phyloP scores from a whole-genome alignment of 75 land plant genomes.

The Pinus tabuliformis region DNA sequence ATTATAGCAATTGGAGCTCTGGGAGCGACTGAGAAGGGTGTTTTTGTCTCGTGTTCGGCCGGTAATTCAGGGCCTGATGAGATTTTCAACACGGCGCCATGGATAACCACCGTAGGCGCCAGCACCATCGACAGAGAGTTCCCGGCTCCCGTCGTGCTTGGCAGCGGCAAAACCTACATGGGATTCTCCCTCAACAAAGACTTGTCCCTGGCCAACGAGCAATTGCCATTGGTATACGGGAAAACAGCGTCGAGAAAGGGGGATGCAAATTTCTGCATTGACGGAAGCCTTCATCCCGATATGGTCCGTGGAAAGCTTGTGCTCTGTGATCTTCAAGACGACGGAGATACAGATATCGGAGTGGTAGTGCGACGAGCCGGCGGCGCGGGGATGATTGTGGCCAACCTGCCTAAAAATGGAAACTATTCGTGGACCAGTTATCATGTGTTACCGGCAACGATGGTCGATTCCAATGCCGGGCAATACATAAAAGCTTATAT shows the following conservation, averaged over 20 bases:
- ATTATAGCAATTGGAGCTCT: conserved; percentile 16
- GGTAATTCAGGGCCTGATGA: conserved; percentile 35
- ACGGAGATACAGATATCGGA: background rate
- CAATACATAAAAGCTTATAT: conserved; percentile 9
- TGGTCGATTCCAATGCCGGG: conserved; percentile 16
- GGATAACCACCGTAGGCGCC: too few species aligned
- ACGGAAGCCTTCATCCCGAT: conserved; percentile 13
- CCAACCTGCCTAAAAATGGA: background rate
- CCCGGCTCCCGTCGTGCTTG: background rate
- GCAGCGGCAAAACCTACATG: too few species aligned
- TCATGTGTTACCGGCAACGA: conserved; percentile 8
- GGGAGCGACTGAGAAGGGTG: conserved; percentile 8
- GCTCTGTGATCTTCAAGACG: conserved; percentile 8
- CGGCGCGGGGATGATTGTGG: conserved; percentile 27
- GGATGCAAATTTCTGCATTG: conserved; percentile 11
- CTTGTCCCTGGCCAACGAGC: background rate
- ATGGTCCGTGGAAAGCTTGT: conserved; percentile 33
- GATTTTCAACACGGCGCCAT: conserved; percentile 28
- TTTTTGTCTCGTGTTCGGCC: conserved; percentile 39
- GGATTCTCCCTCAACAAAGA: background rate
- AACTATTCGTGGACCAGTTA: too few species aligned
- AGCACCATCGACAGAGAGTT: background rate
- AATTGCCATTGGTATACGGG: background rate
- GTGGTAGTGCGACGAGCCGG: conserved; percentile 21
- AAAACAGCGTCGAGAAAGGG: too few species aligned